A percentile compares a stretch with the other conserved stretches of the same genome.
These are phyloP conservation scores for Ustilago nuda DNA, from an alignment of 1,284 basidiomycete genomes.

Conservation along the genomic window DNA sequence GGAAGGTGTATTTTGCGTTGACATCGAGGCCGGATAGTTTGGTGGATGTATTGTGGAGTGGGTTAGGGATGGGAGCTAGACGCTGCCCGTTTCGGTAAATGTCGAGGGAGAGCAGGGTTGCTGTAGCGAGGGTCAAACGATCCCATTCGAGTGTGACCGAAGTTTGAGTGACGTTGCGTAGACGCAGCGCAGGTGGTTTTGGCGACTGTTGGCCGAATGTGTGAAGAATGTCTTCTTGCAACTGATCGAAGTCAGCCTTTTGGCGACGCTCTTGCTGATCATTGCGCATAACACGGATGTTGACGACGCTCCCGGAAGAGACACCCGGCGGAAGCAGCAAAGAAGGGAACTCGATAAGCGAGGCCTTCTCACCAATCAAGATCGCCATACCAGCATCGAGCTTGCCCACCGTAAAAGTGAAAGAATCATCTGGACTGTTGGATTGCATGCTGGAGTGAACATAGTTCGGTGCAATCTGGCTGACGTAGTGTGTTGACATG, in stretches of 20 bases:
- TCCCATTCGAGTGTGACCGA: conserved; percentile 68
- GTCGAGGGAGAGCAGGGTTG: conserved; percentile 63
- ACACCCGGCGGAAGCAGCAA: conserved; percentile 65
- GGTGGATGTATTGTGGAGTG: conserved; percentile 65
- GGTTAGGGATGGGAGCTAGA: conserved; percentile 65
- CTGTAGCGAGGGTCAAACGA: conserved; percentile 58
- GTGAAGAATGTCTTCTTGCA: conserved; percentile 66
- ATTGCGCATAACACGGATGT: conserved; percentile 65
- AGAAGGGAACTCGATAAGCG: conserved; percentile 69
- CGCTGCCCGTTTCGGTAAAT: conserved; percentile 66
- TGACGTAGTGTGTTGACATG: conserved; percentile 55
- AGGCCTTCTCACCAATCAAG: conserved; percentile 67
- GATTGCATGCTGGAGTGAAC: conserved; percentile 49
- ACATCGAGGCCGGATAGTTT: conserved; percentile 66
- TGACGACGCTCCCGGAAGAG: conserved; percentile 65
- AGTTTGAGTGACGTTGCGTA: conserved; percentile 67
- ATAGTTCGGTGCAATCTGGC: conserved; percentile 57
- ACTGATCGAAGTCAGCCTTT: conserved; percentile 59
- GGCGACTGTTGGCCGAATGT: conserved; percentile 62
- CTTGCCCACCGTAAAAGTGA: conserved; percentile 69
- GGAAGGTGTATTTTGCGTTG: conserved; percentile 66
- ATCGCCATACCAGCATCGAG: conserved; percentile 68
- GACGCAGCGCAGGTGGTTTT: conserved; percentile 56
- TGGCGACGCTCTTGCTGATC: conserved; percentile 60
- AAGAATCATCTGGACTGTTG: conserved; percentile 43